Evolutionary conservation across 805 yeast genomes (phyloP).

Genomic region (Yarrowia sp.): DNA sequence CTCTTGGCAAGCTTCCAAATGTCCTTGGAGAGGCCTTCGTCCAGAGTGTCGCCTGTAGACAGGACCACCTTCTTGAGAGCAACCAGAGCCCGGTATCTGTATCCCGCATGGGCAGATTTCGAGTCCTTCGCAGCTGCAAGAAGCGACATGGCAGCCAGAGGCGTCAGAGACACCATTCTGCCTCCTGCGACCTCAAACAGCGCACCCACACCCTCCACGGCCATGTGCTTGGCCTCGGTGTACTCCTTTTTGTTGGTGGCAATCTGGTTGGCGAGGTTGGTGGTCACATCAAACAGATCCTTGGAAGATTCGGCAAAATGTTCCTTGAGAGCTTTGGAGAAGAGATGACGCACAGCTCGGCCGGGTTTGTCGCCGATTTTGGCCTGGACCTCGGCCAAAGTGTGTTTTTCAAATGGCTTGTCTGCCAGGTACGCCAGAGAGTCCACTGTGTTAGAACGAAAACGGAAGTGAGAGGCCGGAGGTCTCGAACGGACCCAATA

Average conservation of each 20-base stretch:
- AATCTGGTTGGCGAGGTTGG: conserved; percentile 28
- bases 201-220: conserved; percentile 45
- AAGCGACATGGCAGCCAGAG: conserved; percentile 47
- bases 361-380: conserved; percentile 21
- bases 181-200: conserved; percentile 47
- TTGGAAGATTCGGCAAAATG: conserved; percentile 30
- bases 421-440: conserved; percentile 17
- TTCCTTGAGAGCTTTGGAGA: conserved; percentile 34
- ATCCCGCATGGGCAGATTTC: conserved; percentile 45
- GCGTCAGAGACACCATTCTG: conserved; percentile 48
- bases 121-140: conserved; percentile 45
- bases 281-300: conserved; percentile 25
- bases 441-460: conserved; percentile 26
- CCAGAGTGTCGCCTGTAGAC: conserved; percentile 47
- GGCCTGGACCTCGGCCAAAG: conserved; percentile 5
- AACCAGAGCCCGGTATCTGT: conserved; percentile 43
- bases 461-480: too few relatives aligned
- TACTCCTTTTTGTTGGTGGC: conserved; percentile 43
- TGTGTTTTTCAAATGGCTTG: conserved; percentile 27
- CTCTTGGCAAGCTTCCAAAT: conserved; percentile 48
- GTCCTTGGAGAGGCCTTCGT: conserved; percentile 47
- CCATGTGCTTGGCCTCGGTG: conserved; percentile 45
- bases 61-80: conserved; percentile 44
- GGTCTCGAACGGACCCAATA: too few relatives aligned
- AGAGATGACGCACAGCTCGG: conserved; percentile 22